Evolutionary conservation across 768 basidiomycete genomes (phyloP).

Genomic region (Tricholoma sp.): DNA sequence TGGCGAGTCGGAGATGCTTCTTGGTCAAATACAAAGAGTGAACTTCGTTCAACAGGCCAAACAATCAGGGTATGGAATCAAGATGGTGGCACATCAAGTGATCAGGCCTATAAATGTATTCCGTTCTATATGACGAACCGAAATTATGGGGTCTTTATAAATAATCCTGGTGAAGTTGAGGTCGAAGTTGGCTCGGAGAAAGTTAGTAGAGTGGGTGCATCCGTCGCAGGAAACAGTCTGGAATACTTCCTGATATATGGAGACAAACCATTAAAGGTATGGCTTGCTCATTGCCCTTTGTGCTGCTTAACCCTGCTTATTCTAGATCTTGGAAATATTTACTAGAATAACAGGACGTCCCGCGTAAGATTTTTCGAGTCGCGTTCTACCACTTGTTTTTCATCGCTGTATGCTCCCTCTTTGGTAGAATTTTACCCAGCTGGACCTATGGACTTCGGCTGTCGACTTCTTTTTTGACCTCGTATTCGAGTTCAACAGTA

Average conservation of each 20-base stretch:
- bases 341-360: conserved; percentile 62
- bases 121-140: conserved; percentile 68
- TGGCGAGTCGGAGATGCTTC: conserved; percentile 34
- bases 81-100: conserved; percentile 70
- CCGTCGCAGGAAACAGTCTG: conserved; percentile 55
- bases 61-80: conserved; percentile 65
- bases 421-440: conserved; percentile 52
- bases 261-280: conserved; percentile 56
- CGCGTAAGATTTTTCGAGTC: conserved; percentile 30
- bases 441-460: conserved; percentile 81
- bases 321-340: conserved; percentile 54
- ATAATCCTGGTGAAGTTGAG: conserved; percentile 72
- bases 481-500: conserved; percentile 64
- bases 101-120: conserved; percentile 63
- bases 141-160: conserved; percentile 73
- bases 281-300: conserved; percentile 12
- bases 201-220: conserved; percentile 59
- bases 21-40: conserved; percentile 4
- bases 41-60: conserved; percentile 34
- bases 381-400: conserved; percentile 8
- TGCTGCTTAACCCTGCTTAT: not conserved
- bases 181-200: conserved; percentile 68
- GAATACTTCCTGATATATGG: conserved; percentile 75
- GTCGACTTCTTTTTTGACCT: conserved; percentile 72
- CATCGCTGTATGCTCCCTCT: conserved; percentile 7